Evolutionary conservation across 805 yeast genomes (phyloP), one percentile per base, ranked within the genome.

Genomic region (Hemisphaericaspora nanyangensis): DNA sequence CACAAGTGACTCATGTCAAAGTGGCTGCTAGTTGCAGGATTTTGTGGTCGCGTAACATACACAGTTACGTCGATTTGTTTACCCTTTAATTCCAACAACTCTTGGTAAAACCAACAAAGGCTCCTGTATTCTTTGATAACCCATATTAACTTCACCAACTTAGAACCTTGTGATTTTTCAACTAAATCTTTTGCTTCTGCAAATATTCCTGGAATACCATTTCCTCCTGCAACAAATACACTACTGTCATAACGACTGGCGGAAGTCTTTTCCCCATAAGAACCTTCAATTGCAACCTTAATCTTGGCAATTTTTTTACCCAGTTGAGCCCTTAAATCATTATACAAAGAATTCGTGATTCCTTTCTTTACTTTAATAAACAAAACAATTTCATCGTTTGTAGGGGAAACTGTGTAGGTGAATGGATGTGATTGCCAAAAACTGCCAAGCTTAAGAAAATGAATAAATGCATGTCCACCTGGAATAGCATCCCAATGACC

Each of bases 341-440:
- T 25, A 30, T 52, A 52, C 8, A 64, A 35, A 6, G 43, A 29
- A 10, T 42, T 28, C 1, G 70, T 65, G 7, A 65, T 50, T 6
- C 70, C 70, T 7, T 54, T 52, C 39, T 65, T 65, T 16, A 60
- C 65, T 44, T 65, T 64, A 16, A 56, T 47, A 39, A 54, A 64
- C 18, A 64, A 50, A 3, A 58, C 42, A n/a, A 65, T 56, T 16
- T 47, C 48, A 31, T 51, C 40, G 6, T 51, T 41, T 12, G 44
- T 40, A 5, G 42, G 44, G 17, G 45, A 40, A 4, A 46, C 42
- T 5, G 66, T 61, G 38, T 61, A 64, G 0, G 85, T 79, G 47
- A 81, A 81, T 3, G 88, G 88, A 54, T 81, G 87, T 1, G 85
- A 78, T 49, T 81, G 82, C 77, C 82, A 76, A 50, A 78, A 75